Conservation (phyloP, 176 grass and related monocot genomes). For the Juncus effusus region DNA sequence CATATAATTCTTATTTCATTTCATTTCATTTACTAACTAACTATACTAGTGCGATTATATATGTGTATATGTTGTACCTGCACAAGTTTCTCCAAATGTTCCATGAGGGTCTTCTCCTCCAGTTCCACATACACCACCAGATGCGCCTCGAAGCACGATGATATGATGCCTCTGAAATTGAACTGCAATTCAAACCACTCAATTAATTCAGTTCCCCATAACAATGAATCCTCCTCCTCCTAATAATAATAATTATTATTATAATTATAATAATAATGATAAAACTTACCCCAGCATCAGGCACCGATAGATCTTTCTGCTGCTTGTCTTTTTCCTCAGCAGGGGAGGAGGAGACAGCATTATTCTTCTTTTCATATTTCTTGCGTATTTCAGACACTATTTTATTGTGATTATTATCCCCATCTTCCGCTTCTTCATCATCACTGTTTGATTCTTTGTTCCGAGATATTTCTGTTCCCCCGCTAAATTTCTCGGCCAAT, state of each 20-base stretch:
- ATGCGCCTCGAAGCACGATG: constrained; percentile 96
- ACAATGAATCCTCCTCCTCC: background rate
- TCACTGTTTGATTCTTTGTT: constrained; percentile 62
- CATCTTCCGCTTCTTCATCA: constrained; percentile 49
- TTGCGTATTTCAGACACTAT: constrained; percentile 94
- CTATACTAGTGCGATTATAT: constrained; percentile 8
- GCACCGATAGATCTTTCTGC: constrained; percentile 73
- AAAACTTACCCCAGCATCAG: constrained; percentile 87
- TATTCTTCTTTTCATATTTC: constrained; percentile 93
- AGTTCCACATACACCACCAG: constrained; percentile 92
- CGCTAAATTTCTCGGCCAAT: constrained; percentile 94
- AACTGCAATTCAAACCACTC: constrained; percentile 48
- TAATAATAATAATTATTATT: constrained; percentile 21
- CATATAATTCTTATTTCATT: constrained; percentile 9
- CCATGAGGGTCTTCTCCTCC: constrained; percentile 91
- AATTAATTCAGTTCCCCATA: background rate
- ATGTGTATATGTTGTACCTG: constrained; percentile 46
- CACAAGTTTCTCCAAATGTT: constrained; percentile 97
- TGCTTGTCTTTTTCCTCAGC: constrained; percentile 74
- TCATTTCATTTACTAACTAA: background rate
- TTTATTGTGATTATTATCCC: constrained; percentile 48
- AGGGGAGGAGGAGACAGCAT: constrained; percentile 33
- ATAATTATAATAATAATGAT: constrained; percentile 25
- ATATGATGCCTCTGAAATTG: constrained; percentile 97
- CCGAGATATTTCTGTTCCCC: constrained; percentile 51